These are phyloP conservation scores for Apiospora arundinis DNA, from an alignment of 2,329 filamentous ascomycete genomes.

Conservation along the genomic window DNA sequence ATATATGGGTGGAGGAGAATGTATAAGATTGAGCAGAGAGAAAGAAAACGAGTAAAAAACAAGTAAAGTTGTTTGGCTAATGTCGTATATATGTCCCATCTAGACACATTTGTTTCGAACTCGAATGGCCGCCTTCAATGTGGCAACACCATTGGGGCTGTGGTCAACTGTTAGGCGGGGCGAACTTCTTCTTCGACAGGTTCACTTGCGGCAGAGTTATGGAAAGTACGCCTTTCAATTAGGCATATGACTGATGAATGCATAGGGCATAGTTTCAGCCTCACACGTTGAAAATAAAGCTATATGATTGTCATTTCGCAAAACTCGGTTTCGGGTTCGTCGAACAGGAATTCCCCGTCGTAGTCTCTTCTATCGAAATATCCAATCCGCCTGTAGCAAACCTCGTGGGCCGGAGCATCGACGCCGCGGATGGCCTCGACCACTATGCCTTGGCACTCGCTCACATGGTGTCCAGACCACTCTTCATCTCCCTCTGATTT, in stretches of 20 bases:
- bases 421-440: too few relatives aligned
- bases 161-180: not conserved
- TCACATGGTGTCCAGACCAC: too few relatives aligned
- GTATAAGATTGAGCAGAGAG: not conserved
- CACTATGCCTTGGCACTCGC: too few relatives aligned
- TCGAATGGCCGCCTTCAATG: not conserved
- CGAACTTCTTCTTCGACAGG: not conserved
- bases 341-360: too few relatives aligned
- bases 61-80: not conserved
- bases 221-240: too few relatives aligned
- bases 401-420: too few relatives aligned
- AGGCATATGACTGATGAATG: not conserved
- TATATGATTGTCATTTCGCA: too few relatives aligned
- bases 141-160: not conserved
- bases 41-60: not conserved
- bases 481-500: too few relatives aligned
- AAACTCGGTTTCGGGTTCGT: too few relatives aligned
- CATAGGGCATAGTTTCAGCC: not conserved
- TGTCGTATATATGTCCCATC: too few relatives aligned
- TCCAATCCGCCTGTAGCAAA: too few relatives aligned
- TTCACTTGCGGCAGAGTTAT: not conserved
- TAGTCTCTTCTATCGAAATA: too few relatives aligned
- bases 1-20: not conserved
- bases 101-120: not conserved
- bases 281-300: not conserved